phyloP scores from a whole-genome alignment of 257 asterid genomes.

The Solanum stenotomum region DNA sequence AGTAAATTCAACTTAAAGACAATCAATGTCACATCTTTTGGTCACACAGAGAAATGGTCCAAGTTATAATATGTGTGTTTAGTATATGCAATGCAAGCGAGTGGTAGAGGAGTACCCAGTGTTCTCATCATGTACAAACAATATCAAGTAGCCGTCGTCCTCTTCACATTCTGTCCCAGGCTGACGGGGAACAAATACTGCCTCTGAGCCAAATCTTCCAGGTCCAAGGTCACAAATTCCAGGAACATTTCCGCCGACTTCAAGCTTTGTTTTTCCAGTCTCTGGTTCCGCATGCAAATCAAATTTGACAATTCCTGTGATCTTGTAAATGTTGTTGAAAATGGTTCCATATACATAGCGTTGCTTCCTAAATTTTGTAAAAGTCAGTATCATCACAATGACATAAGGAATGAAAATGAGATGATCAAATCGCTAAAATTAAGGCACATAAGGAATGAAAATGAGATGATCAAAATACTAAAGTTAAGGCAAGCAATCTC shows the following conservation, averaged over 20 bases:
- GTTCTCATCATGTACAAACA: slow-evolving; percentile 76
- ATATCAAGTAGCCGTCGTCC: slow-evolving; percentile 95
- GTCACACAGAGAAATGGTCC: background rate
- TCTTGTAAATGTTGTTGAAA: slow-evolving; percentile 67
- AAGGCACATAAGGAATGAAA: background rate
- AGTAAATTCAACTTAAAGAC: background rate
- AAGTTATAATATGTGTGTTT: background rate
- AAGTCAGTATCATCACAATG: background rate
- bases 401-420: background rate
- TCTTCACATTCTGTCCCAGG: slow-evolving; percentile 72
- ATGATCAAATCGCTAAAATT: background rate
- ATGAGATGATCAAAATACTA: background rate
- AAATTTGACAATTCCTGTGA: slow-evolving; percentile 75
- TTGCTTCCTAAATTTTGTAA: slow-evolving; percentile 55
- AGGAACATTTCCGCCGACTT: slow-evolving; percentile 78
- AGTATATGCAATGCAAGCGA: background rate
- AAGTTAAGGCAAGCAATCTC: background rate
- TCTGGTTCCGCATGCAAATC: slow-evolving; percentile 84
- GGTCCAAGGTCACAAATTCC: slow-evolving; percentile 88
- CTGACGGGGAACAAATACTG: slow-evolving; percentile 74
- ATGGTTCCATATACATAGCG: slow-evolving; percentile 77
- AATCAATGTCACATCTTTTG: background rate
- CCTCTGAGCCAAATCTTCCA: slow-evolving; percentile 90
- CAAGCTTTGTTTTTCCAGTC: slow-evolving; percentile 65
- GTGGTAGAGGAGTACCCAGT: slow-evolving; percentile 51